These are phyloP conservation scores for Ormosia semicastrata DNA, from an alignment of 306 rosid species.

Conservation along the genomic window DNA sequence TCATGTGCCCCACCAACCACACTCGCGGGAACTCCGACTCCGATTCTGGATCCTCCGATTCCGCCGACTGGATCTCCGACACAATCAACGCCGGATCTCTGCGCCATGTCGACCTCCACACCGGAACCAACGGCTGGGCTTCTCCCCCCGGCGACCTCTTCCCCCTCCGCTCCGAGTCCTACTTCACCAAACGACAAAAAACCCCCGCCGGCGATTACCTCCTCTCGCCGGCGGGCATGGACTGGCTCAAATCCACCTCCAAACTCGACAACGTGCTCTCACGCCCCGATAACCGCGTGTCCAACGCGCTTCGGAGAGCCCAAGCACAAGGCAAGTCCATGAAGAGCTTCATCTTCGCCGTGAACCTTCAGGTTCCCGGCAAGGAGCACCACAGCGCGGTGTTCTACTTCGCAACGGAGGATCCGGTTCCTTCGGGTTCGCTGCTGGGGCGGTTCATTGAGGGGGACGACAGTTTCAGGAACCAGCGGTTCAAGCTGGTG, in stretches of 20 bases:
- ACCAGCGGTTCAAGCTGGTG: constrained; percentile 88
- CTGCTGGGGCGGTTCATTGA: constrained; percentile 68
- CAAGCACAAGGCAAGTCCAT: constrained; percentile 56
- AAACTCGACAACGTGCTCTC: constrained; percentile 83
- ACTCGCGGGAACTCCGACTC: constrained; percentile 41
- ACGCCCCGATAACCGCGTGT: constrained; percentile 73
- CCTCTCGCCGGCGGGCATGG: constrained; percentile 72
- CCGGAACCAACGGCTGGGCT: constrained; percentile 91
- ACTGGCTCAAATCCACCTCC: constrained; percentile 76
- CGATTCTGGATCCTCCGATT: constrained; percentile 34
- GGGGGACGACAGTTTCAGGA: constrained; percentile 73
- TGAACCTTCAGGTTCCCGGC: constrained; percentile 85
- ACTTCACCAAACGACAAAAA: constrained; percentile 56
- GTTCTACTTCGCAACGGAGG: constrained; percentile 76
- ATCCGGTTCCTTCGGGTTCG: constrained; percentile 64
- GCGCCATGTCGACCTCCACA: constrained; percentile 61
- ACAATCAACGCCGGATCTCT: constrained; percentile 68
- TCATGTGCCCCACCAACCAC: constrained; percentile 55
- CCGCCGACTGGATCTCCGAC: constrained; percentile 61
- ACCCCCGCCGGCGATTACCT: constrained; percentile 73
- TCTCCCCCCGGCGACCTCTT: constrained; percentile 87
- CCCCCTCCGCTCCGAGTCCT: constrained; percentile 60
- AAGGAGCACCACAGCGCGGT: constrained; percentile 90
- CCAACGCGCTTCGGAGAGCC: constrained; percentile 49
- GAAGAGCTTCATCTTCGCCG: constrained; percentile 79